These are phyloP conservation scores for Parastagonospora avenae DNA, from an alignment of 2,329 filamentous ascomycete species.

Conservation along the genomic window DNA sequence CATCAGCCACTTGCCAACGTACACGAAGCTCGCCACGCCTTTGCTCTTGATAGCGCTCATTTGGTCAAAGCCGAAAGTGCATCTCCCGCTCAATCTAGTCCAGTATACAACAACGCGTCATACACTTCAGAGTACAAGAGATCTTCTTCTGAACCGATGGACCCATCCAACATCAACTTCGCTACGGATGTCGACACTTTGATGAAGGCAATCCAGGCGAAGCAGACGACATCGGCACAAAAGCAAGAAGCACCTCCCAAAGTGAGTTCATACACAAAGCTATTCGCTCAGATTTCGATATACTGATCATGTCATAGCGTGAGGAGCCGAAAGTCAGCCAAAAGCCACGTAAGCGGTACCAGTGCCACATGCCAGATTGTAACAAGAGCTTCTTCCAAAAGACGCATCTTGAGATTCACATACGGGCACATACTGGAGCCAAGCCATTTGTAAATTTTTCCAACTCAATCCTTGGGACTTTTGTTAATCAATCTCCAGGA, in stretches of 20 bases:
- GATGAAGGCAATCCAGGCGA: conserved; percentile 85
- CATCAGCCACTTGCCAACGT: conserved; percentile 33
- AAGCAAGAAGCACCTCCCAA: conserved; percentile 29
- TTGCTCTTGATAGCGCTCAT: conserved; percentile 31
- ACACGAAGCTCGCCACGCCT: conserved; percentile 35
- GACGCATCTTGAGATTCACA: conserved; percentile 91
- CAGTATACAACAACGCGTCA: conserved; percentile 44
- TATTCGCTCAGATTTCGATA: not conserved
- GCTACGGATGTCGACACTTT: conserved; percentile 84
- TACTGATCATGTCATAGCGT: conserved; percentile 19
- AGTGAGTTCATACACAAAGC: conserved; percentile 27
- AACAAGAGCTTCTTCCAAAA: conserved; percentile 86
- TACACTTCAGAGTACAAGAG: conserved; percentile 50
- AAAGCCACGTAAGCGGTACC: conserved; percentile 68
- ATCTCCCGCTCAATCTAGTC: conserved; percentile 50
- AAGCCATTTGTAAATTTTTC: conserved; percentile 77
- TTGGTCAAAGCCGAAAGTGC: conserved; percentile 52
- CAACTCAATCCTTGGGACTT: not conserved
- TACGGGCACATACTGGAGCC: conserved; percentile 83
- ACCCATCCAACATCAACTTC: conserved; percentile 63
- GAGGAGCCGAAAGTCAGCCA: conserved; percentile 34
- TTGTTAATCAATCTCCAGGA: conserved; percentile 46
- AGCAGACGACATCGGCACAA: conserved; percentile 52
- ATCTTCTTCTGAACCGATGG: conserved; percentile 51
- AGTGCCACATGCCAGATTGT: conserved; percentile 76